Evolutionary conservation across 2,329 filamentous ascomycete genomes (phyloP).

Genomic region (Colletotrichum musae): DNA sequence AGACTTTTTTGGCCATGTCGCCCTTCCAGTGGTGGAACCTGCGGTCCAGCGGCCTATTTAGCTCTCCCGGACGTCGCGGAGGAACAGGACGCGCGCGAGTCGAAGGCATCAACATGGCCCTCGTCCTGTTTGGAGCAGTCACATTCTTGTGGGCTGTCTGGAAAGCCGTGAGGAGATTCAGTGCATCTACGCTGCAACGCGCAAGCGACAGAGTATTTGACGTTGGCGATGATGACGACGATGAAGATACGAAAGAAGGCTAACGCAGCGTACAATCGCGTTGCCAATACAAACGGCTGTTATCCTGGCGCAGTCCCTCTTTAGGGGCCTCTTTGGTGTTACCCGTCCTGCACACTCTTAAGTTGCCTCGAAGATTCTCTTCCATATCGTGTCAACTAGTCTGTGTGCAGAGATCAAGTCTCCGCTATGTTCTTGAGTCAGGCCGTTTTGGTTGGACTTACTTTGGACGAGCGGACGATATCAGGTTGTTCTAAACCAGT

Average conservation of each 20-base stretch:
- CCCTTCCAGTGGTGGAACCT: constrained; percentile 86
- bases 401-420: constrained; percentile 88
- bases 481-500: constrained; percentile 33
- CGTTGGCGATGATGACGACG: constrained; percentile 74
- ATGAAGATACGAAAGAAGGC: constrained; percentile 59
- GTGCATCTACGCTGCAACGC: constrained; percentile 78
- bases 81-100: constrained; percentile 82
- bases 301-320: constrained; percentile 32
- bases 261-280: constrained; percentile 31
- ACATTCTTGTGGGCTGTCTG: constrained; percentile 89
- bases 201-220: constrained; percentile 88
- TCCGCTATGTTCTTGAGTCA: constrained; percentile 58
- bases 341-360: constrained; percentile 88
- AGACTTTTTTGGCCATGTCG: constrained; percentile 81
- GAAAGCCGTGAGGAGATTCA: constrained; percentile 84
- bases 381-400: constrained; percentile 95
- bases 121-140: constrained; percentile 83
- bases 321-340: constrained; percentile 27
- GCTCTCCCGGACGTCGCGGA: constrained; percentile 66
- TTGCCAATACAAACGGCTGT: constrained; percentile 34
- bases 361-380: constrained; percentile 87
- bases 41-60: constrained; percentile 71
- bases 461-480: constrained; percentile 35
- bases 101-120: constrained; percentile 83
- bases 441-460: constrained; percentile 67